Conservation (phyloP, 768 basidiomycete species). For the Termitomyces sp. region DNA sequence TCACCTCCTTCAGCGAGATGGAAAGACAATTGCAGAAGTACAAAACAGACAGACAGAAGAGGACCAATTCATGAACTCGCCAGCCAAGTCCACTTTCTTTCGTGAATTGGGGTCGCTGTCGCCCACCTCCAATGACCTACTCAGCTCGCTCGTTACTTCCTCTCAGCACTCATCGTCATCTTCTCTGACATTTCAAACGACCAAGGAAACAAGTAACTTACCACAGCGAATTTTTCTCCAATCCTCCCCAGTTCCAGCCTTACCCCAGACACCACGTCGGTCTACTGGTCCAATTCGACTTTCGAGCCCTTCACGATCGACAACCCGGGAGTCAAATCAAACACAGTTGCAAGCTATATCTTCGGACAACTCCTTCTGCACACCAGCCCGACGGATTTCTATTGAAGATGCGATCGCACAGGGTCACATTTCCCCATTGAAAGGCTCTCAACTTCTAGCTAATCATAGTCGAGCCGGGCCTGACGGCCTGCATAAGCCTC, state of each 20-base stretch:
- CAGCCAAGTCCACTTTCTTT: slow-evolving; percentile 14
- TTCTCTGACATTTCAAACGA: not conserved
- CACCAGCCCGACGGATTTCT: slow-evolving; percentile 62
- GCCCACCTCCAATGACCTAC: slow-evolving; percentile 44
- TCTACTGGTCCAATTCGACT: slow-evolving; percentile 14
- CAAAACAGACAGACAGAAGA: not conserved
- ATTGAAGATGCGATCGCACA: slow-evolving; percentile 44
- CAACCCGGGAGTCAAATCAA: slow-evolving; percentile 23
- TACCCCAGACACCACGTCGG: slow-evolving; percentile 14
- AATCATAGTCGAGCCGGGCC: slow-evolving; percentile 9
- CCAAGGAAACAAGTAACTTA: not conserved
- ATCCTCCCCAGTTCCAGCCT: slow-evolving; percentile 15
- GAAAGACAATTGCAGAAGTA: not conserved
- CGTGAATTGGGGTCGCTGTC: slow-evolving; percentile 53
- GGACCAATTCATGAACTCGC: not conserved
- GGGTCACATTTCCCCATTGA: slow-evolving; percentile 45
- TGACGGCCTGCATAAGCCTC: slow-evolving; percentile 14
- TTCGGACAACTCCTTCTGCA: slow-evolving; percentile 35
- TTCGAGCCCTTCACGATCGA: slow-evolving; percentile 11
- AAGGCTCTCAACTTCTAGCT: slow-evolving; percentile 30
- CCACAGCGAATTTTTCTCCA: slow-evolving; percentile 1
- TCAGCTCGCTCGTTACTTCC: slow-evolving; percentile 30
- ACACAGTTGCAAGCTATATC: slow-evolving; percentile 21
- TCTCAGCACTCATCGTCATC: slow-evolving; percentile 2
- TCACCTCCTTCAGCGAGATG: not conserved